Base-by-base conservation (phyloP, 768 basidiomycete species). In the Serendipita vermifera region DNA sequence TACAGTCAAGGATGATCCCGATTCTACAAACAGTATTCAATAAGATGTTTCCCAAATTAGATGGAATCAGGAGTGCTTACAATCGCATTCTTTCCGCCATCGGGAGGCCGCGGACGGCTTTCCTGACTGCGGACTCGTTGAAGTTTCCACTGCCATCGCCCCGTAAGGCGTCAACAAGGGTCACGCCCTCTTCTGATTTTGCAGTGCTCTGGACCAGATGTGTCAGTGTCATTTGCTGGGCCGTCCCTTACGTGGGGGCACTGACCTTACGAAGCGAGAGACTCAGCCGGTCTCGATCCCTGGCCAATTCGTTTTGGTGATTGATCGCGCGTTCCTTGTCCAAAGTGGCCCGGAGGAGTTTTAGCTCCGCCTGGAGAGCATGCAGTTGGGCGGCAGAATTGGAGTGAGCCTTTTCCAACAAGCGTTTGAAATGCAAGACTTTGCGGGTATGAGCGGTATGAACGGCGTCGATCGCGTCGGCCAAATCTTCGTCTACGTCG, bases 361-460 rank as follows among this genome's bases (percentile, higher is more conserved):
- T 73, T 2, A 88, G 72, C 64, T 91, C 86, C 1, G 87, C 87
- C 68, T 90, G 87, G 1, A 92, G 71, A 0, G 89, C 87, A 63
- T 91, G 87, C 1, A 90, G 71, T 63, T 91, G 89, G 1, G 87
- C 82, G 0, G 87, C 85, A 1, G 83, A 75, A 6, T 81, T 80
- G 2, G 83, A 79, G 62, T 91, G 89, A 0, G 86, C 77, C 36
- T 83, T 82, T 61, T 91, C 87, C 11, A 91, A 75, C 1, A 91
- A 74, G 1, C 87, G 77, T 64, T 83, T 89, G 68, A 86, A 84
- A 57, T 82, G 79, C 14, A 80, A 74, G 13, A 88, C 75, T 61
- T 85, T 85, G 35, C 66, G 66, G 29, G 70, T 67, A 60, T 80
- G 77, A 20, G 76, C 62, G 15, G 65, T 65, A 7, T 69, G 64